Conservation (phyloP, 495 filamentous ascomycete species). For the Penicillium daleae region DNA sequence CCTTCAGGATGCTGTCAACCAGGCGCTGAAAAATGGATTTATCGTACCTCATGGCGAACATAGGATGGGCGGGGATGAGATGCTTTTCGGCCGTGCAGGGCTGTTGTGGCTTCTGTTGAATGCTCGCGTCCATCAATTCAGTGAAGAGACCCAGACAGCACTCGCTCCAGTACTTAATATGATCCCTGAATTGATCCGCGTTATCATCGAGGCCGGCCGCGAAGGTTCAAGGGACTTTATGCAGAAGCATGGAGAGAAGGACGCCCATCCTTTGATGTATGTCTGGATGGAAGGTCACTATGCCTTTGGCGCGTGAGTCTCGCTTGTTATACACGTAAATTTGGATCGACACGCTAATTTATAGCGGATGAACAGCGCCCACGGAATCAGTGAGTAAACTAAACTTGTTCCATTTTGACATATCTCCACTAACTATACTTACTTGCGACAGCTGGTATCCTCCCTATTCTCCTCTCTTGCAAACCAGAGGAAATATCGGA, state of each 20-base stretch:
- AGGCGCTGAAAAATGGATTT: conserved; percentile 38
- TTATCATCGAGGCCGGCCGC: conserved; percentile 41
- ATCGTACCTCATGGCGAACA: conserved; percentile 35
- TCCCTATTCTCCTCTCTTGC: conserved; percentile 47
- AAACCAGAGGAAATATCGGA: conserved; percentile 31
- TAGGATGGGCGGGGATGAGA: conserved; percentile 45
- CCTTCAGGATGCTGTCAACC: conserved; percentile 34
- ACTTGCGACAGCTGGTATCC: conserved; percentile 40
- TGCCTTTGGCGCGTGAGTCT: conserved; percentile 45
- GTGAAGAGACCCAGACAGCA: conserved; percentile 19
- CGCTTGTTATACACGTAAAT: background rate
- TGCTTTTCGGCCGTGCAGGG: conserved; percentile 49
- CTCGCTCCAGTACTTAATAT: conserved; percentile 29
- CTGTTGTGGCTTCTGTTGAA: conserved; percentile 48
- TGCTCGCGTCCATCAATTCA: conserved; percentile 31
- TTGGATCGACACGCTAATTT: conserved; percentile 3
- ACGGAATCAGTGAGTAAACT: conserved; percentile 39
- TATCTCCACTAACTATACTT: background rate
- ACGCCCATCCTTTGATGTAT: conserved; percentile 52
- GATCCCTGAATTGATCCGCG: conserved; percentile 38
- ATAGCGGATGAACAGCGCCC: conserved; percentile 25
- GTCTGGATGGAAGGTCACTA: conserved; percentile 48
- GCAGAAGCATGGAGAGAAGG: conserved; percentile 33
- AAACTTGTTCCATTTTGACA: background rate
- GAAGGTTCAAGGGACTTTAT: conserved; percentile 37